Conservation (phyloP, 164 flowering plant genomes). For the Magnolia officinalis region DNA sequence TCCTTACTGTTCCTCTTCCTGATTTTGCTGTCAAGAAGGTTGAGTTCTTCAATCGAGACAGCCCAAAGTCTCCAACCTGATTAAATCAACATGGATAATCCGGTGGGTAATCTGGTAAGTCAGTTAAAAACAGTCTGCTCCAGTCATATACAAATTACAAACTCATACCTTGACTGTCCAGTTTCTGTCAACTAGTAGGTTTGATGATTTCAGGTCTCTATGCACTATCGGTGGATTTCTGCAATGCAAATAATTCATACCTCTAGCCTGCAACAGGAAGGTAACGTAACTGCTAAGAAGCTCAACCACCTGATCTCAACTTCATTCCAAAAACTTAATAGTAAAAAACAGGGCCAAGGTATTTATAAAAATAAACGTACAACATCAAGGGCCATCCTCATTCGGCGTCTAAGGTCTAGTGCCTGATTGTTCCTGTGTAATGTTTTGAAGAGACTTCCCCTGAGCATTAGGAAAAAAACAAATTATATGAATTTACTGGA, state of each 20-base stretch:
- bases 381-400: constrained; percentile 86
- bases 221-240: constrained; percentile 87
- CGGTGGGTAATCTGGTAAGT: background rate
- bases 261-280: constrained; percentile 57
- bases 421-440: constrained; percentile 60
- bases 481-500: background rate
- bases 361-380: constrained; percentile 33
- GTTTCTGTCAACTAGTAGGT: constrained; percentile 75
- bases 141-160: background rate
- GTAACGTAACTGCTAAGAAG: background rate
- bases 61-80: constrained; percentile 91
- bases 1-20: constrained; percentile 75
- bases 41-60: constrained; percentile 62
- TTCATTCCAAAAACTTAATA: background rate
- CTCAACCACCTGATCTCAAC: background rate
- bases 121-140: background rate
- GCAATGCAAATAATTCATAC: constrained; percentile 84
- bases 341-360: background rate
- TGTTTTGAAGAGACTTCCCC: constrained; percentile 80
- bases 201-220: constrained; percentile 81
- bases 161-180: constrained; percentile 82
- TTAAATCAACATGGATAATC: background rate
- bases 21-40: constrained; percentile 68
- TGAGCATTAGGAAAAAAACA: constrained; percentile 24
- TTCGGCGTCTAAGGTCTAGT: constrained; percentile 59